Conservation (phyloP, 2,329 filamentous ascomycete genomes). For the Fusarium incarnatum region DNA sequence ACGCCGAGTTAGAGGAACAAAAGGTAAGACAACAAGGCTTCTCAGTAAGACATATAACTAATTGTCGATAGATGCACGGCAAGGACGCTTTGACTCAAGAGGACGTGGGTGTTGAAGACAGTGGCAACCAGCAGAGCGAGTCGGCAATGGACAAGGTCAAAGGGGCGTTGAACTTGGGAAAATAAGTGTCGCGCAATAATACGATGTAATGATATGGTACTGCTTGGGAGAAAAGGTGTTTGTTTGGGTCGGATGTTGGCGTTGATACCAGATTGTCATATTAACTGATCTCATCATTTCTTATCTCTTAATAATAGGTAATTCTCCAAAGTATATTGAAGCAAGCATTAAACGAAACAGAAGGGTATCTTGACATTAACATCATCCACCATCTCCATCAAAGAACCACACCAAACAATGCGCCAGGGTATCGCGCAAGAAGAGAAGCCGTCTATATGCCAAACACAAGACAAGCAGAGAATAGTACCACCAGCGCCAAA, state of each 20-base stretch:
- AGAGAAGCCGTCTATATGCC: constrained; percentile 8
- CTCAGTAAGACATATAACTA: neutral
- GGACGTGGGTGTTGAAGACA: constrained; percentile 27
- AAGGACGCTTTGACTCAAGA: constrained; percentile 40
- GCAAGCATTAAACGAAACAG: constrained; percentile 16
- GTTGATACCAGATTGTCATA: constrained; percentile 29
- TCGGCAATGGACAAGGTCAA: constrained; percentile 47
- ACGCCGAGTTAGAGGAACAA: constrained; percentile 52
- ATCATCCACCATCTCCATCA: neutral
- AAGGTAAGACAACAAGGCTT: constrained; percentile 11
- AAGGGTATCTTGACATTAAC: constrained; percentile 42
- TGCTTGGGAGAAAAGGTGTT: neutral
- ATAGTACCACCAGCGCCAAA: constrained; percentile 30
- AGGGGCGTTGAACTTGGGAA: constrained; percentile 41
- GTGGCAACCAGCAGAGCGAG: neutral
- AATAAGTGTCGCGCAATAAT: constrained; percentile 16
- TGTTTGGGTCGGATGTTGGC: neutral
- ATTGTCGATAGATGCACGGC: constrained; percentile 39
- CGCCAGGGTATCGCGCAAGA: neutral
- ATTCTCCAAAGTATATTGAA: neutral
- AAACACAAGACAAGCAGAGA: constrained; percentile 22
- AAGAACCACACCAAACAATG: neutral
- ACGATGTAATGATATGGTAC: fast-evolving
- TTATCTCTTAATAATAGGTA: too few species aligned
- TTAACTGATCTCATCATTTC: neutral